Evolutionary conservation across 352 stramenopile species (phyloP).

Genomic region (Saprolegnia diclina): DNA sequence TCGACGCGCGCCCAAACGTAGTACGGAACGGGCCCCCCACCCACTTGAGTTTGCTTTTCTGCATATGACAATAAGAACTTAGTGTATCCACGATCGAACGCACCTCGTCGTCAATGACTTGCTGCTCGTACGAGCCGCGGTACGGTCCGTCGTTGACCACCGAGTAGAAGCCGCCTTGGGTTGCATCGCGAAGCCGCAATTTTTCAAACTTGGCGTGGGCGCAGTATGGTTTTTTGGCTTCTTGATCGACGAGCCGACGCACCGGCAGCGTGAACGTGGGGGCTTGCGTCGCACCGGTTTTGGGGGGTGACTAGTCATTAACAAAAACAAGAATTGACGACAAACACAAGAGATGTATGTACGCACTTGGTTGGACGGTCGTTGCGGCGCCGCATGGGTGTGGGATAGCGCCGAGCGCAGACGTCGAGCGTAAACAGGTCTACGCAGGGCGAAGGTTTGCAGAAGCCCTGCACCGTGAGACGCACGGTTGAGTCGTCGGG

Average conservation of each 20-base stretch:
- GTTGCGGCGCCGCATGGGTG: constrained; percentile 1
- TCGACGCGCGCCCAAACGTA: constrained; percentile 60
- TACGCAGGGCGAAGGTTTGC: no score
- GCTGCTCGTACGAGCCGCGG: constrained; percentile 40
- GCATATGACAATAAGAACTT: constrained; percentile 6
- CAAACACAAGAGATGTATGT: no score
- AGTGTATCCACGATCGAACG: not conserved
- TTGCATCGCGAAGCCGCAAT: constrained; percentile 27
- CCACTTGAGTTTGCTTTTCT: constrained; percentile 66
- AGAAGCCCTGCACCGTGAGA: no score
- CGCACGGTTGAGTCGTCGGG: not conserved
- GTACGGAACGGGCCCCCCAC: constrained; percentile 60
- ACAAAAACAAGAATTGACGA: no score
- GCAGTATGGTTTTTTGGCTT: constrained; percentile 65
- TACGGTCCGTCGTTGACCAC: constrained; percentile 79
- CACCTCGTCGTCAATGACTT: constrained; percentile 51
- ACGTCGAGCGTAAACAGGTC: constrained; percentile 13
- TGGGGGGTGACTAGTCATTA: not conserved
- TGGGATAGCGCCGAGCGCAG: not conserved
- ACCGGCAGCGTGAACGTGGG: constrained; percentile 32
- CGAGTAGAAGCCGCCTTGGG: constrained; percentile 54
- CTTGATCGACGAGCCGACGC: constrained; percentile 54
- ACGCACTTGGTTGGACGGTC: not conserved
- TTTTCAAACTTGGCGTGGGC: constrained; percentile 52
- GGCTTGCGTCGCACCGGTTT: not conserved